Evolutionary conservation across 139 green algal genomes (phyloP).

Genomic region (Zygnema cylindricum): DNA sequence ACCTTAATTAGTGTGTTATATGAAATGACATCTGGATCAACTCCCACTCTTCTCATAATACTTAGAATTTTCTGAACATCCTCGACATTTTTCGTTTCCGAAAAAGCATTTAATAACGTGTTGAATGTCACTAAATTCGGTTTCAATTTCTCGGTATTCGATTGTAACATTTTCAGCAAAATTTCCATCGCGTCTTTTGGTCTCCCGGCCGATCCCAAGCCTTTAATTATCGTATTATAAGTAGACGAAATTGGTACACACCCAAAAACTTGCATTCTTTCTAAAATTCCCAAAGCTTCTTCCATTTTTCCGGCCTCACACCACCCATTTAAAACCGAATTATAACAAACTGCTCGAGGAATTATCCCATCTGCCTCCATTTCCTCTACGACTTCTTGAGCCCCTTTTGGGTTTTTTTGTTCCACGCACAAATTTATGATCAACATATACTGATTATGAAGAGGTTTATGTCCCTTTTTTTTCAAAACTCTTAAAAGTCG

Average conservation of each 20-base stretch:
- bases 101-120: slow-evolving; percentile 50
- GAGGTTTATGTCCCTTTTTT: no score
- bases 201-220: slow-evolving; percentile 11
- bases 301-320: slow-evolving; percentile 16
- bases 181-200: slow-evolving; percentile 9
- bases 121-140: slow-evolving; percentile 41
- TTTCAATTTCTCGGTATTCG: neutral
- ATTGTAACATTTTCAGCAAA: neutral
- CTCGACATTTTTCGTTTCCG: slow-evolving; percentile 26
- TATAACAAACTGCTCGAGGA: slow-evolving; percentile 25
- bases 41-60: slow-evolving; percentile 14
- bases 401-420: neutral
- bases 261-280: slow-evolving; percentile 8
- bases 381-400: slow-evolving; percentile 22
- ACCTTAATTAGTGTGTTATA: slow-evolving; percentile 55
- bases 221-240: slow-evolving; percentile 50
- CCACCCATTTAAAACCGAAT: slow-evolving; percentile 31
- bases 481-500: no score
- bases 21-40: slow-evolving; percentile 40
- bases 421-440: slow-evolving; percentile 9
- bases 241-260: neutral
- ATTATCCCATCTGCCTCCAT: slow-evolving; percentile 33
- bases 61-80: slow-evolving; percentile 16
- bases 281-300: neutral
- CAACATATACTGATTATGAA: no score